Base-by-base conservation (phyloP, 164 flowering plant species). In the Echeveria elegans region DNA sequence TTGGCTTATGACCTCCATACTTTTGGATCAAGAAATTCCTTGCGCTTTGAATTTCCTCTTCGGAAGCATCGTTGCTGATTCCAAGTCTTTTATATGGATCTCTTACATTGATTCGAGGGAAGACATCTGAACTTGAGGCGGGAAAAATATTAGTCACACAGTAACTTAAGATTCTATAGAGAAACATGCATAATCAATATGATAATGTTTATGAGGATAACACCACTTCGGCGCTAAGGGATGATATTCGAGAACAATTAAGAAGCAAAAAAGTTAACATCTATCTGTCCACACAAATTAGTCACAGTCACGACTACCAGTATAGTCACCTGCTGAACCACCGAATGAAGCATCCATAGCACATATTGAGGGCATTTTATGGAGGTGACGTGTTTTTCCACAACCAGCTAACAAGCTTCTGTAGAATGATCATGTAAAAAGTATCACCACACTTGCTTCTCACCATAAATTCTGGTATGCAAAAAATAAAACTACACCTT, bases 1-100 rank as follows among this genome's bases (percentile, higher is more conserved):
- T 95, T 6, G 93, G 94, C 76, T 88, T 79, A 76, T 95, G 97
- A n/a, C 90, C 92, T 14, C 78, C 89, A 78, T 91, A 90, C 76
- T 76, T 78, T 52, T 77, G 88, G 66, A 95, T 74, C 52, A 95
- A 82, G 74, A 89, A 92, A 74, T 83, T 92, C 72, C 99, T 85
- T 63, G 99, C 99, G 41, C 87, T 86, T 79, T 89, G 92, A 69
- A 95, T 89, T 81, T 95, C 99, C 53, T 84, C 89, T 77, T 95
- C 97, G 69, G 96, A 88, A 66, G 99, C 99, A 72, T 89, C 96
- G 68, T 58, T 76, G 79, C 90, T 95, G 68, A 92, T 87, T 40
- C 99, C 99, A 68, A 95, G 96, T 66, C 97, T 77, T 77, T 88
- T 95, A 77, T 92, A 89, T 48, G 99, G 99, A 70, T 95, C 99